These are phyloP conservation scores for Diaporthe destruens DNA, from an alignment of 2,329 filamentous ascomycete genomes.

Conservation along the genomic window DNA sequence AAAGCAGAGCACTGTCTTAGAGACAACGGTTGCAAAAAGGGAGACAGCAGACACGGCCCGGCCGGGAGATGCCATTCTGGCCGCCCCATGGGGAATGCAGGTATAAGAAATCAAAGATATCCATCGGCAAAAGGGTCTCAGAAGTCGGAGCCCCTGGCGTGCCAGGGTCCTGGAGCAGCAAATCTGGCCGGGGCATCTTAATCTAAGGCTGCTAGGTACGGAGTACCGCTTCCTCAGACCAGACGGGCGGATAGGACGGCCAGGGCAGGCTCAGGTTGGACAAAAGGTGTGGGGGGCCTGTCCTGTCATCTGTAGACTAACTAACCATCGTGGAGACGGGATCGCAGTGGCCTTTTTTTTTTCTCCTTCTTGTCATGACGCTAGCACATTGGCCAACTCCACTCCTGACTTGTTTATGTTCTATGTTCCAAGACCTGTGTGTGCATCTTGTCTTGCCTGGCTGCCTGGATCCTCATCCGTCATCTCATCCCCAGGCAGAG, in stretches of 20 bases:
- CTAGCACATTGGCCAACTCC: constrained; percentile 22
- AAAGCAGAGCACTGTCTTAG: not conserved
- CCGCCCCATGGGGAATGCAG: constrained; percentile 26
- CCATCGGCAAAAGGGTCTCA: constrained; percentile 28
- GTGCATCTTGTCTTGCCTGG: constrained; percentile 23
- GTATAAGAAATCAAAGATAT: constrained; percentile 20
- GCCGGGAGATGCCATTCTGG: constrained; percentile 24
- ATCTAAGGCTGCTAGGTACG: no score
- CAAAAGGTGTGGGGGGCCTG: constrained; percentile 17
- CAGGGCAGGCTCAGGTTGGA: not conserved
- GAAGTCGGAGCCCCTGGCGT: constrained; percentile 3
- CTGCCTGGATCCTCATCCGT: constrained; percentile 1
- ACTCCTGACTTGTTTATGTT: constrained; percentile 19
- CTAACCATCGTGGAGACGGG: constrained; percentile 15
- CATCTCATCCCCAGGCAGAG: not conserved
- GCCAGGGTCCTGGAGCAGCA: constrained; percentile 7
- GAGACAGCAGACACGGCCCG: not conserved
- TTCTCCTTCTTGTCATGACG: not conserved
- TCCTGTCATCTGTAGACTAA: constrained; percentile 15
- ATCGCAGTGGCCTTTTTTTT: constrained; percentile 12
- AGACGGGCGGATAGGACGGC: not conserved
- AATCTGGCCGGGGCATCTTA: constrained; percentile 16
- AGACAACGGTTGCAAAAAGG: constrained; percentile 12
- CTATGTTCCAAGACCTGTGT: constrained; percentile 19
- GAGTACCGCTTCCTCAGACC: not conserved